These are phyloP conservation scores for Populus nigra DNA, from an alignment of 345 rosid species.

Conservation along the genomic window DNA sequence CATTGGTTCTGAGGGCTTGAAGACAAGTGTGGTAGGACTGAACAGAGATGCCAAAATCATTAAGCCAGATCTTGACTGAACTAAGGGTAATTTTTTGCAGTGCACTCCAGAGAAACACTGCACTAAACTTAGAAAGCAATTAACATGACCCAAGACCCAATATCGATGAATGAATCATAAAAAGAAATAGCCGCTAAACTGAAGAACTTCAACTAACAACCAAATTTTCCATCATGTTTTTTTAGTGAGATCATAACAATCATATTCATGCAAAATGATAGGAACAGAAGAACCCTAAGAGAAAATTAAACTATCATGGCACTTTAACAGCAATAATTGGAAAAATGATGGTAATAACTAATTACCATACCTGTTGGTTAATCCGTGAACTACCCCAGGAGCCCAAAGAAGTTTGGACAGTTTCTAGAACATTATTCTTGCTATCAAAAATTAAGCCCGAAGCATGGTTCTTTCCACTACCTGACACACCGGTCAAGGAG, in stretches of 20 bases:
- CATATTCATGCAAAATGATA: background rate
- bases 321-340: background rate
- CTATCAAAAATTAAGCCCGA: slow-evolving; percentile 50
- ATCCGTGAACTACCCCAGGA: slow-evolving; percentile 66
- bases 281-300: background rate
- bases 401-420: slow-evolving; percentile 58
- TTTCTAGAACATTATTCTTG: slow-evolving; percentile 58
- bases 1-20: background rate
- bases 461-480: slow-evolving; percentile 45
- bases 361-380: slow-evolving; percentile 64
- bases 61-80: background rate
- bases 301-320: background rate
- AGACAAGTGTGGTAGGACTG: background rate
- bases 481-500: slow-evolving; percentile 35
- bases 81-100: background rate
- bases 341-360: background rate
- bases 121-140: background rate
- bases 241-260: background rate
- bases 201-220: background rate
- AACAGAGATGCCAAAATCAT: background rate
- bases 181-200: background rate
- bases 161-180: background rate
- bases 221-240: background rate
- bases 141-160: background rate
- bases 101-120: background rate